Percentiles rank a stretch among this genome's conserved stretches.
Evolutionary conservation across 257 asterid species (phyloP).

Genomic region (Striga asiatica): DNA sequence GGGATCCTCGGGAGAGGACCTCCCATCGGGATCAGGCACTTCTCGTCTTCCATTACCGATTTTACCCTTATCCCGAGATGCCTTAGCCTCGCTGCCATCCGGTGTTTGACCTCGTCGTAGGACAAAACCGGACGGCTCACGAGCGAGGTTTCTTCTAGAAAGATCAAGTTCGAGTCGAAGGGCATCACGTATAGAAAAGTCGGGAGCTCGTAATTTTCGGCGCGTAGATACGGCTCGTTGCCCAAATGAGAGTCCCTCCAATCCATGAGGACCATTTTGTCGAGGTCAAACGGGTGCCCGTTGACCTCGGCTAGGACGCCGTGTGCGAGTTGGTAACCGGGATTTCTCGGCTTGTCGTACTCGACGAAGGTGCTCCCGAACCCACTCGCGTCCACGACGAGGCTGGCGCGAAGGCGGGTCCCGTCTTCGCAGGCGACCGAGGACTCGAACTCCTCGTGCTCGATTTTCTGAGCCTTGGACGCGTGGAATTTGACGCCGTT

Average conservation of each 20-base stretch:
- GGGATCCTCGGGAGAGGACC: conserved; percentile 82
- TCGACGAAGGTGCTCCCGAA: conserved; percentile 47
- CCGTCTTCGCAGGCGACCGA: conserved; percentile 66
- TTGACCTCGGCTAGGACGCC: conserved; percentile 85
- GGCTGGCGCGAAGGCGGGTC: conserved; percentile 39
- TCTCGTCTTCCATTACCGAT: conserved; percentile 68
- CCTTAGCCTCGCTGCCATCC: conserved; percentile 90
- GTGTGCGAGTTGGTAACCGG: conserved; percentile 81
- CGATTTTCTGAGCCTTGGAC: conserved; percentile 58
- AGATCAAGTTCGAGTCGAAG: conserved; percentile 56
- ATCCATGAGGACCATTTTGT: conserved; percentile 89
- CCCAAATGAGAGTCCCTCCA: conserved; percentile 93
- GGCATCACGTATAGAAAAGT: conserved; percentile 90
- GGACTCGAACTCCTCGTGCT: conserved; percentile 71
- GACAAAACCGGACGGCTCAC: conserved; percentile 68
- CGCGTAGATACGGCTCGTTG: conserved; percentile 63
- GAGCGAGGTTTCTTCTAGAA: conserved; percentile 75
- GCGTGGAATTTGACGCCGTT: conserved; percentile 51
- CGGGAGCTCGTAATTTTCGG: conserved; percentile 39
- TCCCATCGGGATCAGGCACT: conserved; percentile 87
- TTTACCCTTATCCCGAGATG: conserved; percentile 59
- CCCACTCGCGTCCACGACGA: conserved; percentile 89
- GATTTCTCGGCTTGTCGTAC: conserved; percentile 64
- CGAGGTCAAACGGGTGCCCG: conserved; percentile 73
- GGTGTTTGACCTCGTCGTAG: conserved; percentile 53